Conservation (phyloP, 208 protist species). For the Leishmania arabica region DNA sequence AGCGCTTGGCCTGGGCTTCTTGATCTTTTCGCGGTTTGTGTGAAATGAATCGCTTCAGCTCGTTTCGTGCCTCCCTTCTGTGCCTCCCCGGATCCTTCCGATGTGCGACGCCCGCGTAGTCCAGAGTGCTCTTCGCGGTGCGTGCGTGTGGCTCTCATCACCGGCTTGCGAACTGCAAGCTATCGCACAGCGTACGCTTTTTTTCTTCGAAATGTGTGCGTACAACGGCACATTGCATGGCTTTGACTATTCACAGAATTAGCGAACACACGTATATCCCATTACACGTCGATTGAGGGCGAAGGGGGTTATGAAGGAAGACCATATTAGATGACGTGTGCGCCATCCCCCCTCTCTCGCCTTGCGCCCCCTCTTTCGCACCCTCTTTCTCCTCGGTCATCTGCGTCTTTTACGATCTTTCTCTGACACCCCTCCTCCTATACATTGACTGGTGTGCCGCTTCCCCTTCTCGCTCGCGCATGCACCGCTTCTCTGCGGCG, state of each 20-base stretch:
- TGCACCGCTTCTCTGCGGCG: background rate
- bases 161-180: background rate
- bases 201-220: background rate
- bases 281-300: background rate
- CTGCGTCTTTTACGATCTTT: background rate
- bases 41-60: background rate
- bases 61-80: background rate
- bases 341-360: background rate
- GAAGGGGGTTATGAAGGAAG: background rate
- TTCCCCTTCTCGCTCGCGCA: background rate
- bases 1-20: background rate
- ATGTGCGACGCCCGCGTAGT: background rate
- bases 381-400: background rate
- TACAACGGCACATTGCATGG: background rate
- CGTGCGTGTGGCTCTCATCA: background rate
- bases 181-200: background rate
- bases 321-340: background rate
- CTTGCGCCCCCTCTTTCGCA: background rate
- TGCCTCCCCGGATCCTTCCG: background rate
- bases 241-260: background rate
- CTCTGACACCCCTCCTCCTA: background rate
- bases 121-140: background rate
- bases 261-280: background rate
- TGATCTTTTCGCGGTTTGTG: background rate
- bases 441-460: background rate